Conservation (phyloP, 129 eudicot species). For the Tagetes erecta region DNA sequence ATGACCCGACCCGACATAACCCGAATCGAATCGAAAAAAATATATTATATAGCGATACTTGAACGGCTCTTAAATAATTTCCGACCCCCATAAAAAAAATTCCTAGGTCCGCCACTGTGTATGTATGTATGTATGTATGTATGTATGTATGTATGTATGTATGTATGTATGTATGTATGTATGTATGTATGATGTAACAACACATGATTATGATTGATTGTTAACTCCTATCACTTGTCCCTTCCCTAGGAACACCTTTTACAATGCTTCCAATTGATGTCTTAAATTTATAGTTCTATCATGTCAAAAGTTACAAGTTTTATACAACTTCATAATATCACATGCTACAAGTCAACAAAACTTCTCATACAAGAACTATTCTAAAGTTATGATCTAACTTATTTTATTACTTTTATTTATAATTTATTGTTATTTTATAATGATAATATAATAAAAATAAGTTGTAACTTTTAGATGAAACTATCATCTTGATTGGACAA, state of each 20-base stretch:
- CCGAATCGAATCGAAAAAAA: no score
- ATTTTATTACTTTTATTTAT: not conserved
- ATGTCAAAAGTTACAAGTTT: not conserved
- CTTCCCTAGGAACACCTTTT: constrained; percentile 42
- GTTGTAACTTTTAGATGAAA: not conserved
- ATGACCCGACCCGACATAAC: no score
- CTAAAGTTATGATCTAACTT: not conserved
- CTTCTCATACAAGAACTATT: constrained; percentile 13
- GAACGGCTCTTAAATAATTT: no score
- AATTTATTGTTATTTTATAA: not conserved
- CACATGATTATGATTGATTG: constrained; percentile 39
- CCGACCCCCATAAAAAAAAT: no score
- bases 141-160: no score
- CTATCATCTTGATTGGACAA: not conserved
- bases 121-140: no score
- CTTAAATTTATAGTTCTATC: not conserved
- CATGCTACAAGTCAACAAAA: not conserved
- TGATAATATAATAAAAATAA: not conserved
- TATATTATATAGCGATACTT: no score
- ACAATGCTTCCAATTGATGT: constrained; percentile 1
- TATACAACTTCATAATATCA: not conserved
- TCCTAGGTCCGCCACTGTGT: no score
- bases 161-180: no score
- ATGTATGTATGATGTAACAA: constrained; percentile 21
- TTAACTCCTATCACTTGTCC: constrained; percentile 39